Percentiles rank a stretch among this genome's conserved stretches.
These are phyloP conservation scores for Metschnikowia amazonensis DNA, from an alignment of 805 yeast species.

Conservation along the genomic window DNA sequence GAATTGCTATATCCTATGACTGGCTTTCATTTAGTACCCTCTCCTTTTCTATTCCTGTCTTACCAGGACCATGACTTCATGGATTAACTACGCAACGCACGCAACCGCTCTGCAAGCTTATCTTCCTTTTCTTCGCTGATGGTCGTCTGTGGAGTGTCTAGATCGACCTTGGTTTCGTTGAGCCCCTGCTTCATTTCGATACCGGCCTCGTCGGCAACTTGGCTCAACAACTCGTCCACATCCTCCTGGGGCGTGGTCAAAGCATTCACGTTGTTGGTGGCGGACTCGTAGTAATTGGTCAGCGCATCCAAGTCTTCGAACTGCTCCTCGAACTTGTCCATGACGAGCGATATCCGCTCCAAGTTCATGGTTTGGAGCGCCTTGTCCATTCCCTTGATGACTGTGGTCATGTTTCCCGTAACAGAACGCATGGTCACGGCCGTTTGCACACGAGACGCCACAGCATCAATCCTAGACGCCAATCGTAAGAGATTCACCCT, in stretches of 20 bases:
- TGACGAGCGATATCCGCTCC: slow-evolving; percentile 85
- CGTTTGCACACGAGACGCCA: slow-evolving; percentile 92
- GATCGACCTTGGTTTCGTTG: slow-evolving; percentile 55
- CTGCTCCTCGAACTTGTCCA: slow-evolving; percentile 96
- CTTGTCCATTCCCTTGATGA: slow-evolving; percentile 92
- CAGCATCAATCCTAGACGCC: slow-evolving; percentile 91
- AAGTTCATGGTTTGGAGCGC: slow-evolving; percentile 95
- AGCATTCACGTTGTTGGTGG: slow-evolving; percentile 85
- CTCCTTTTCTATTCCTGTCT: no score
- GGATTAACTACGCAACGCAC: slow-evolving; percentile 74
- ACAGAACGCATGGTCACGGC: slow-evolving; percentile 97
- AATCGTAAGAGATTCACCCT: slow-evolving; percentile 73
- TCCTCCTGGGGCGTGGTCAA: slow-evolving; percentile 91
- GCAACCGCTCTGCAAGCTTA: slow-evolving; percentile 76
- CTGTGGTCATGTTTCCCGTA: slow-evolving; percentile 89
- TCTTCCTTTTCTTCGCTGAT: slow-evolving; percentile 78
- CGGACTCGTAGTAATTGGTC: slow-evolving; percentile 86
- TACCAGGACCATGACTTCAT: no score
- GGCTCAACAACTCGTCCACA: slow-evolving; percentile 84
- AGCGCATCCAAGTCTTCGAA: slow-evolving; percentile 95
- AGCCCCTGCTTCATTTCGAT: slow-evolving; percentile 85
- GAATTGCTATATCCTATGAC: no score
- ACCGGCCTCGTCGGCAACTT: slow-evolving; percentile 97
- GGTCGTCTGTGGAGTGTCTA: slow-evolving; percentile 36
- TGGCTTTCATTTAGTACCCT: no score